Conservation (phyloP, 306 rosid species). For the Datisca glomerata region DNA sequence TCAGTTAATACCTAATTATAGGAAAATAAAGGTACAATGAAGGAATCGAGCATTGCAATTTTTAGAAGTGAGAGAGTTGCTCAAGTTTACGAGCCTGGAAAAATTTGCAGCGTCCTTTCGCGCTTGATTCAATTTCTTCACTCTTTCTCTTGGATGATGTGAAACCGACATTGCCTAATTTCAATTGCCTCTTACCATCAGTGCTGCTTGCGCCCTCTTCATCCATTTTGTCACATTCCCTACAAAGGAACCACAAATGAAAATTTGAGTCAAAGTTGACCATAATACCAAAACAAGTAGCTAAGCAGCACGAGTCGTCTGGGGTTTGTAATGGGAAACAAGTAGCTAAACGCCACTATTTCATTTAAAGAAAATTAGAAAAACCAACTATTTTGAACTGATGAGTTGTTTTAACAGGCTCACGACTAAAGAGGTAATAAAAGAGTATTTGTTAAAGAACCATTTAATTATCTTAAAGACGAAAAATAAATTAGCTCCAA, state of each 20-base stretch:
- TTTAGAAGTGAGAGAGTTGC: slow-evolving; percentile 45
- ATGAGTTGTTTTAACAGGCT: no score
- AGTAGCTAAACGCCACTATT: no score
- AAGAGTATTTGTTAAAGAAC: no score
- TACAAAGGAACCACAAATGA: slow-evolving; percentile 12
- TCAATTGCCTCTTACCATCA: slow-evolving; percentile 56
- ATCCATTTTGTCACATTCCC: slow-evolving; percentile 64
- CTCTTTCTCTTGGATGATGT: slow-evolving; percentile 61
- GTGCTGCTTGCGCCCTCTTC: slow-evolving; percentile 34
- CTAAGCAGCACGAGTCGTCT: neutral
- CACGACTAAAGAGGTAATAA: no score
- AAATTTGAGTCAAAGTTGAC: neutral
- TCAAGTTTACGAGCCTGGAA: slow-evolving; percentile 79
- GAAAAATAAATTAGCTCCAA: no score
- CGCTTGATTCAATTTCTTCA: slow-evolving; percentile 85
- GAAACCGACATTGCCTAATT: slow-evolving; percentile 62
- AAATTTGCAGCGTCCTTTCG: slow-evolving; percentile 74
- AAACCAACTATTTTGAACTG: no score
- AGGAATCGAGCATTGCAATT: neutral
- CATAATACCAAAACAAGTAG: neutral
- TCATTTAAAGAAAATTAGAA: no score
- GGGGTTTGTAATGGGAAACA: no score
- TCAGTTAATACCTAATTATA: no score
- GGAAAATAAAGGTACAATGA: no score
- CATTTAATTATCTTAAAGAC: no score